These are phyloP conservation scores for Cerioporus squamosus DNA, from an alignment of 1,284 basidiomycete genomes.

Conservation along the genomic window DNA sequence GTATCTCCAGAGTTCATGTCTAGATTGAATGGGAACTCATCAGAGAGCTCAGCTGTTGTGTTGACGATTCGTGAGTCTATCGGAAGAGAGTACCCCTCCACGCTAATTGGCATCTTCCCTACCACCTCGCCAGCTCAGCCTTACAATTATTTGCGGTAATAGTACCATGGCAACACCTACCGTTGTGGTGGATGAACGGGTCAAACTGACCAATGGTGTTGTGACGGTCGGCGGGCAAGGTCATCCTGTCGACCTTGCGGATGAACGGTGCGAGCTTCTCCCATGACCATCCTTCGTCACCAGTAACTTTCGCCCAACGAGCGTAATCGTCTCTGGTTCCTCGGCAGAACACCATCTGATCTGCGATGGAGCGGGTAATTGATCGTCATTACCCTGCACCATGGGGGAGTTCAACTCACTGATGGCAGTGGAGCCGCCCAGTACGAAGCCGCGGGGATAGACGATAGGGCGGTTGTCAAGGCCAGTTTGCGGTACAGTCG, in stretches of 20 bases:
- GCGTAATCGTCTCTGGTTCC: conserved; percentile 6
- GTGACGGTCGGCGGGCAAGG: conserved; percentile 3
- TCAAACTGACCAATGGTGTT: not conserved
- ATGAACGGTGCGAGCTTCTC: not conserved
- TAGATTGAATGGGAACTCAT: conserved; percentile 41
- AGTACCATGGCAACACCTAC: not conserved
- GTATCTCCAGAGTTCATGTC: conserved; percentile 42
- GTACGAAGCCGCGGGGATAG: conserved; percentile 16
- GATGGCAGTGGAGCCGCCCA: conserved; percentile 16
- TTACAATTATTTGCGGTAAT: conserved; percentile 26
- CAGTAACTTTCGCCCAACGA: conserved; percentile 1
- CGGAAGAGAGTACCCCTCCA: conserved; percentile 34
- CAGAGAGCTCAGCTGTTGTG: conserved; percentile 32
- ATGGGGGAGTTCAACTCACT: conserved; percentile 9
- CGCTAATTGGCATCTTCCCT: conserved; percentile 29
- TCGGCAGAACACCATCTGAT: conserved; percentile 2
- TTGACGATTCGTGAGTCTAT: conserved; percentile 38
- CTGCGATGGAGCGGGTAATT: no score
- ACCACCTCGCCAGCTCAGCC: conserved; percentile 31
- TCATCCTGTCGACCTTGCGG: not conserved
- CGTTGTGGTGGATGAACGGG: not conserved
- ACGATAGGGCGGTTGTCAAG: conserved; percentile 4
- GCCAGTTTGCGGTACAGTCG: conserved; percentile 12
- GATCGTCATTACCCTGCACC: not conserved
- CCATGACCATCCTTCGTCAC: conserved; percentile 8